phyloP scores from a whole-genome alignment of 768 basidiomycete genomes.

The Boletus pseudo-olivaceus region DNA sequence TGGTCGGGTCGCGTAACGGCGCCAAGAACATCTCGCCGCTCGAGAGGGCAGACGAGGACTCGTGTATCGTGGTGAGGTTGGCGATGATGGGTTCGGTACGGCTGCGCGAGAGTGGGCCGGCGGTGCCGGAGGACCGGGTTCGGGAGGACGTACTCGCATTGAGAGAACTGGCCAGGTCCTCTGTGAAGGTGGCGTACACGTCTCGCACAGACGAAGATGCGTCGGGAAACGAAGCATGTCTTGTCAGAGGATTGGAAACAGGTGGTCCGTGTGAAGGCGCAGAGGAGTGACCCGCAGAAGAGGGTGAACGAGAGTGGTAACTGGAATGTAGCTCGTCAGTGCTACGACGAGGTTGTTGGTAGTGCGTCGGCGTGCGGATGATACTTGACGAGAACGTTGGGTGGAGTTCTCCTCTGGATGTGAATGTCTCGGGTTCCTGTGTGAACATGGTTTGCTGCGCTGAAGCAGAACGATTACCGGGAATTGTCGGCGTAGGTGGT shows the following conservation, averaged over 20 bases:
- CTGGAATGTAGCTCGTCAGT: slow-evolving; percentile 20
- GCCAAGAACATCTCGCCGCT: slow-evolving; percentile 28
- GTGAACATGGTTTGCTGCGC: slow-evolving; percentile 14
- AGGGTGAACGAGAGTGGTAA: slow-evolving; percentile 25
- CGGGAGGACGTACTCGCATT: slow-evolving; percentile 17
- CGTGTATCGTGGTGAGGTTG: slow-evolving; percentile 28
- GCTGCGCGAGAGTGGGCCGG: slow-evolving; percentile 20
- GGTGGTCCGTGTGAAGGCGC: slow-evolving; percentile 18
- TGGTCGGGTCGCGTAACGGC: slow-evolving; percentile 18
- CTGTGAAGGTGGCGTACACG: slow-evolving; percentile 23
- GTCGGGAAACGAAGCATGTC: slow-evolving; percentile 28
- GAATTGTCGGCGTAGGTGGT: slow-evolving; percentile 24
- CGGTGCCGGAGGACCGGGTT: slow-evolving; percentile 6
- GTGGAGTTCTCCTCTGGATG: slow-evolving; percentile 48
- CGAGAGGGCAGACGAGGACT: slow-evolving; percentile 17
- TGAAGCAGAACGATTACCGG: slow-evolving; percentile 11
- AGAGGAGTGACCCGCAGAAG: slow-evolving; percentile 14
- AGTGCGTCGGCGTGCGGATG: slow-evolving; percentile 66
- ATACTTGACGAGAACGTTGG: slow-evolving; percentile 69
- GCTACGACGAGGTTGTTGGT: slow-evolving; percentile 32
- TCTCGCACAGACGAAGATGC: slow-evolving; percentile 18
- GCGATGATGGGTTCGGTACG: slow-evolving; percentile 29
- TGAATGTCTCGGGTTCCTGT: slow-evolving; percentile 44
- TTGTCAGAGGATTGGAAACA: slow-evolving; percentile 18
- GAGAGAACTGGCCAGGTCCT: slow-evolving; percentile 24